Evolutionary conservation across 371 early-diverging fungal species (phyloP).

Genomic region (Mucor velutinosus): DNA sequence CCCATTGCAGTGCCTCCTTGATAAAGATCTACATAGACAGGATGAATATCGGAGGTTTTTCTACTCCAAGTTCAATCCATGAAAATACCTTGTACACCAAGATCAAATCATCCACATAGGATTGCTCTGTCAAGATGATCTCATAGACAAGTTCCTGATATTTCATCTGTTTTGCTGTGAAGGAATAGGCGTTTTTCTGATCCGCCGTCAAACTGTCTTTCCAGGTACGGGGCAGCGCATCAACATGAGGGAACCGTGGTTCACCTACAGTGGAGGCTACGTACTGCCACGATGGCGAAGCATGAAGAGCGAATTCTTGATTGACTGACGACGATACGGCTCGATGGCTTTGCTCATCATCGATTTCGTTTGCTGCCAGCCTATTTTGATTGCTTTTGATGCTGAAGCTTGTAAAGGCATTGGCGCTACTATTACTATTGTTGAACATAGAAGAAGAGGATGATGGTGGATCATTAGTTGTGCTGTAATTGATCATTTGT

Average conservation of each 20-base stretch:
- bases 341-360: constrained; percentile 11
- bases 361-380: constrained; percentile 10
- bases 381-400: not conserved
- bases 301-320: constrained; percentile 12
- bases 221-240: constrained; percentile 23
- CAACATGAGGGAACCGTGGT: constrained; percentile 10
- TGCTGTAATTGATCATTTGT: constrained; percentile 12
- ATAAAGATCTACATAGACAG: constrained; percentile 49
- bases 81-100: constrained; percentile 55
- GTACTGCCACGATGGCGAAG: constrained; percentile 17
- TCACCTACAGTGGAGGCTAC: constrained; percentile 11
- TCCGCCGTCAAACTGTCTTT: constrained; percentile 18
- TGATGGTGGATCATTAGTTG: constrained; percentile 1
- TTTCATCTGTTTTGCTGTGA: constrained; percentile 35
- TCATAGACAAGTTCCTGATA: constrained; percentile 73
- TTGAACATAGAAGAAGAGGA: not conserved
- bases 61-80: not conserved
- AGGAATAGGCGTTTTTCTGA: not conserved
- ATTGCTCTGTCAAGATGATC: constrained; percentile 62
- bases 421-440: not conserved
- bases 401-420: not conserved
- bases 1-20: constrained; percentile 39
- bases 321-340: not conserved
- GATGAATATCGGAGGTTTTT: not conserved
- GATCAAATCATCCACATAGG: constrained; percentile 63